A percentile compares a stretch with the other conserved stretches of the same genome.
Conservation (phyloP, 2,329 filamentous ascomycete genomes). For the Niveomyces coronatus region DNA sequence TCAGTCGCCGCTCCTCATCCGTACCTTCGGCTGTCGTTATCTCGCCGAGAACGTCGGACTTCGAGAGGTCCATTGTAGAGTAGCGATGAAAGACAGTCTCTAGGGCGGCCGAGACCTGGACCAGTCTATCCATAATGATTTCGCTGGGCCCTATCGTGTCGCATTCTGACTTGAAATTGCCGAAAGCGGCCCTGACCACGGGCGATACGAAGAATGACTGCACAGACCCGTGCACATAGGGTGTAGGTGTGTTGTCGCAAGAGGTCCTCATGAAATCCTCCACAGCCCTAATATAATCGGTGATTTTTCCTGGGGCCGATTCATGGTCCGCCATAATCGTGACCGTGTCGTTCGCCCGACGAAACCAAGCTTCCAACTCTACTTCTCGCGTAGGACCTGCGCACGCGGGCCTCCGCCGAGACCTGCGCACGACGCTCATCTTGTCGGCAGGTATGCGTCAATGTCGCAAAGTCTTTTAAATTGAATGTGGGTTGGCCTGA, state of each 20-base stretch:
- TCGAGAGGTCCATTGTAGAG: too few relatives aligned
- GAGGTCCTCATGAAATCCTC: not conserved
- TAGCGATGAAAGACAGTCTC: not conserved
- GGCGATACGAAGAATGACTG: constrained; percentile 4
- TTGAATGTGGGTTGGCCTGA: too few relatives aligned
- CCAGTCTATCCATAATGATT: constrained; percentile 1
- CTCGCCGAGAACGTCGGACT: too few relatives aligned
- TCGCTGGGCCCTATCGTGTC: not conserved
- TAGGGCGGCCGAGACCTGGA: not conserved
- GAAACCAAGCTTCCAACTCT: too few relatives aligned
- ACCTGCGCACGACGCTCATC: too few relatives aligned
- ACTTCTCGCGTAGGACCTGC: too few relatives aligned
- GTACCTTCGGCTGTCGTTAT: not conserved
- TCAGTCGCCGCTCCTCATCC: not conserved
- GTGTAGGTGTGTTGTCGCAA: not conserved
- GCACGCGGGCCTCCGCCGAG: too few relatives aligned
- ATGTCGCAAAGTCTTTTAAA: too few relatives aligned
- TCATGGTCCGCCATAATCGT: constrained; percentile 2
- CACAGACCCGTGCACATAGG: not conserved
- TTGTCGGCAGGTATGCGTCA: too few relatives aligned
- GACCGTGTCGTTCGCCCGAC: too few relatives aligned
- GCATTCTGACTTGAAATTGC: not conserved
- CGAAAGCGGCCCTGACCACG: constrained; percentile 3
- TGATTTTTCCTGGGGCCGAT: too few relatives aligned
- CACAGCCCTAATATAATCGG: not conserved